Percentiles rank a stretch among this genome's conserved stretches.
These are phyloP conservation scores for Begonia masoniana DNA, from an alignment of 306 rosid genomes.

Conservation along the genomic window DNA sequence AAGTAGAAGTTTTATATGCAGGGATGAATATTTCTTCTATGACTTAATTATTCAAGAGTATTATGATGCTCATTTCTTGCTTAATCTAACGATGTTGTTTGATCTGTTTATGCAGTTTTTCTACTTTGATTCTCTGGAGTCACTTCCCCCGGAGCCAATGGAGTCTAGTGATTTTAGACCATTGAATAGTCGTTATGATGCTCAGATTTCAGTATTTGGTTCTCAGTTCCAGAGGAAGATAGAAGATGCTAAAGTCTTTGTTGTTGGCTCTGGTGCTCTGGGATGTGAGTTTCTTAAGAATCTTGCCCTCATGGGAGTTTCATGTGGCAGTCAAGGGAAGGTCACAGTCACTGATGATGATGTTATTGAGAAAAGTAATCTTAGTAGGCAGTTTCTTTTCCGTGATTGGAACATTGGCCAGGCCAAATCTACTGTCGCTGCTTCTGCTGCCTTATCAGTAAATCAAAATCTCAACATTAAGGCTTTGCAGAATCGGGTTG, in stretches of 20 bases:
- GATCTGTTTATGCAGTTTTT: constrained; percentile 47
- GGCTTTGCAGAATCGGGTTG: constrained; percentile 76
- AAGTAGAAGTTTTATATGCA: too few relatives aligned
- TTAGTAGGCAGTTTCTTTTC: constrained; percentile 93
- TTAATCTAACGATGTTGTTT: background rate
- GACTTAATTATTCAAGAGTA: too few relatives aligned
- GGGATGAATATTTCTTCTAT: too few relatives aligned
- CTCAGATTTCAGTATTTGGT: constrained; percentile 97
- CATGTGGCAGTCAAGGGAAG: constrained; percentile 71
- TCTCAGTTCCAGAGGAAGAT: constrained; percentile 77
- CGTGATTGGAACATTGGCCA: constrained; percentile 99
- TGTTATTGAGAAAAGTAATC: constrained; percentile 95
- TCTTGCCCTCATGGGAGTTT: constrained; percentile 93
- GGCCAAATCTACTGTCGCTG: constrained; percentile 90
- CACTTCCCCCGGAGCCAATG: constrained; percentile 77
- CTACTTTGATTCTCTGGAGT: constrained; percentile 91
- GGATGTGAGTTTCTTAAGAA: constrained; percentile 92
- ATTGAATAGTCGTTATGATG: constrained; percentile 77
- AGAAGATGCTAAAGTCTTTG: constrained; percentile 67
- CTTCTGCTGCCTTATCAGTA: constrained; percentile 59
- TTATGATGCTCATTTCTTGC: too few relatives aligned
- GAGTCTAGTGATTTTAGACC: constrained; percentile 72
- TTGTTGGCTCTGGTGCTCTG: constrained; percentile 96
- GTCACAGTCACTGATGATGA: constrained; percentile 89
- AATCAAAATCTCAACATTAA: constrained; percentile 46